Conservation (phyloP, 2,329 filamentous ascomycete species). For the Cladosporium cucumerinum region DNA sequence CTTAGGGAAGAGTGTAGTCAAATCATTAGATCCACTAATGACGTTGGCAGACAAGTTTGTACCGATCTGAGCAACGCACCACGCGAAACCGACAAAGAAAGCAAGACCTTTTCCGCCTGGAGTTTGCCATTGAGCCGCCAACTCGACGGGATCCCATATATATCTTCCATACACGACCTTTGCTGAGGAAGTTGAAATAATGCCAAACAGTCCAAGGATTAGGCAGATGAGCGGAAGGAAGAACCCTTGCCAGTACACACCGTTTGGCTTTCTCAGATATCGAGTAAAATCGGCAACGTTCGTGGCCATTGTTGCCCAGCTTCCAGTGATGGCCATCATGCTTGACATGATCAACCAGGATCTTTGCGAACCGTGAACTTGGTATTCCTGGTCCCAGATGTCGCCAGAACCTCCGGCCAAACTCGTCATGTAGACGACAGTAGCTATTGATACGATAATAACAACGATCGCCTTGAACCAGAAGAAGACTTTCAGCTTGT, state of each 20-base stretch:
- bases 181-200: constrained; percentile 51
- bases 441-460: constrained; percentile 34
- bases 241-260: constrained; percentile 78
- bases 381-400: constrained; percentile 47
- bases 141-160: constrained; percentile 46
- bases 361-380: constrained; percentile 24
- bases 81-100: constrained; percentile 45
- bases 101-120: constrained; percentile 47
- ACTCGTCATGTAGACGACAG: constrained; percentile 38
- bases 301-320: constrained; percentile 43
- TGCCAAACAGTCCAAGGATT: constrained; percentile 68
- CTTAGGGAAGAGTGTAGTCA: constrained; percentile 41
- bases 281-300: constrained; percentile 48
- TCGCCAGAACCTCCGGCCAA: constrained; percentile 60
- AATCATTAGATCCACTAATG: constrained; percentile 42
- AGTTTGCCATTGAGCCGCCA: constrained; percentile 46
- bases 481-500: constrained; percentile 45
- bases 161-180: constrained; percentile 44
- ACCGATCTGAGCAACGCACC: constrained; percentile 48
- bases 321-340: constrained; percentile 42
- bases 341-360: constrained; percentile 41
- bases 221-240: constrained; percentile 48
- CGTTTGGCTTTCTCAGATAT: constrained; percentile 61
- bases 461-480: constrained; percentile 43
- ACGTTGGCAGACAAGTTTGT: constrained; percentile 44